phyloP scores from a whole-genome alignment of 2,329 filamentous ascomycete genomes.

The Graphilbum ipis-grandicollis region DNA sequence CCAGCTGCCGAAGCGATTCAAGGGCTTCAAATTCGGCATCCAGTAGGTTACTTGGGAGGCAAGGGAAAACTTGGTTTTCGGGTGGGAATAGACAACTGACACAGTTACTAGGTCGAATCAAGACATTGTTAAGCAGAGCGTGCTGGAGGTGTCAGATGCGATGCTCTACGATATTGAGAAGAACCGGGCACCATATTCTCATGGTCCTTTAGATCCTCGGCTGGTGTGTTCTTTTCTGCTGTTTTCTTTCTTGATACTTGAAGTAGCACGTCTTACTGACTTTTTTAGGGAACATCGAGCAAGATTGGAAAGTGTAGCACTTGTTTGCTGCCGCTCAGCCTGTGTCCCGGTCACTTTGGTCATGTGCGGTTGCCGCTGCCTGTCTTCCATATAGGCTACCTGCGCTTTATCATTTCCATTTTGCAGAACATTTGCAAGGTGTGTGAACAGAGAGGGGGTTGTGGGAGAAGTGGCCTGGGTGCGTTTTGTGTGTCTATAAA shows the following conservation, averaged over 20 bases:
- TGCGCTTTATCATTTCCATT: slow-evolving; percentile 82
- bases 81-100: not conserved
- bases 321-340: slow-evolving; percentile 63
- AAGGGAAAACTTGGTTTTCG: not conserved
- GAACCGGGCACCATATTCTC: slow-evolving; percentile 54
- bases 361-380: slow-evolving; percentile 82
- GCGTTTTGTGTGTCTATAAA: too few relatives aligned
- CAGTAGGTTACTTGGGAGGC: slow-evolving; percentile 31
- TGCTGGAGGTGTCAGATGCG: slow-evolving; percentile 86
- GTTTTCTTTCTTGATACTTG: slow-evolving; percentile 4
- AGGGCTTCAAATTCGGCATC: slow-evolving; percentile 85
- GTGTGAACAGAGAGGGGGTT: too few relatives aligned
- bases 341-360: slow-evolving; percentile 91
- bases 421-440: slow-evolving; percentile 90
- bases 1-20: slow-evolving; percentile 78
- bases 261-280: not conserved
- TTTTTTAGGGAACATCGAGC: slow-evolving; percentile 57
- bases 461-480: too few relatives aligned
- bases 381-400: slow-evolving; percentile 88
- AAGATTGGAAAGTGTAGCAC: slow-evolving; percentile 69
- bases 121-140: slow-evolving; percentile 88
- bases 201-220: slow-evolving; percentile 77
- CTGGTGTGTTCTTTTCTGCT: slow-evolving; percentile 29
- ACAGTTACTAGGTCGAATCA: slow-evolving; percentile 51
- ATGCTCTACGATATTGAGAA: slow-evolving; percentile 82